A percentile compares a stretch with the other conserved stretches of the same genome.
Conservation (phyloP, 1,284 basidiomycete species). For the Athelia sp. region DNA sequence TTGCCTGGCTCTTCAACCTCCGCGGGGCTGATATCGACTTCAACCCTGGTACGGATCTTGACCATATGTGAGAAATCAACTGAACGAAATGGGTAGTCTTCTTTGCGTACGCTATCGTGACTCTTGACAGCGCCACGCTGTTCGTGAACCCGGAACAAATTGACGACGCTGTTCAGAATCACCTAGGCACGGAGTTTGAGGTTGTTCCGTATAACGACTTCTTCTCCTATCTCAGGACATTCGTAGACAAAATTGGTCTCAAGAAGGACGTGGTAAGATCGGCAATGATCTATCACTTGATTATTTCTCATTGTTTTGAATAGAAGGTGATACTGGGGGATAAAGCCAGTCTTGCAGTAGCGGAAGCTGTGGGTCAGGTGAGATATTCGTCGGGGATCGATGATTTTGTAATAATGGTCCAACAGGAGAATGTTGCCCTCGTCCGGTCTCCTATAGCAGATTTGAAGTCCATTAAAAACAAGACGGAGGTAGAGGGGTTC, state of each 20-base stretch:
- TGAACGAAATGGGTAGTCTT: slow-evolving; percentile 58
- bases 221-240: slow-evolving; percentile 52
- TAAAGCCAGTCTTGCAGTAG: slow-evolving; percentile 76
- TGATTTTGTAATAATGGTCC: neutral
- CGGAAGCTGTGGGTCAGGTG: slow-evolving; percentile 69
- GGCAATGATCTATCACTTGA: slow-evolving; percentile 1
- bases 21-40: slow-evolving; percentile 91
- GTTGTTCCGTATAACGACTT: slow-evolving; percentile 72
- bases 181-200: slow-evolving; percentile 60
- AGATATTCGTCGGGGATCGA: neutral
- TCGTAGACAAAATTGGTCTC: slow-evolving; percentile 41
- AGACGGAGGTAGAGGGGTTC: slow-evolving; percentile 85
- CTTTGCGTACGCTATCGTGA: slow-evolving; percentile 87
- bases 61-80: no score
- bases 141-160: slow-evolving; percentile 74
- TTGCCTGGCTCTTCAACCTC: slow-evolving; percentile 94
- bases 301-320: neutral
- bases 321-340: slow-evolving; percentile 64
- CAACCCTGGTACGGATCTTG: slow-evolving; percentile 62
- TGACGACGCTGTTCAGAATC: slow-evolving; percentile 46
- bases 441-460: slow-evolving; percentile 74
- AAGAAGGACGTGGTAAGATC: slow-evolving; percentile 37
- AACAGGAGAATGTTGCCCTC: slow-evolving; percentile 55
- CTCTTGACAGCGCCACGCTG: slow-evolving; percentile 58
- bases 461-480: slow-evolving; percentile 89